Evolutionary conservation across 2,329 filamentous ascomycete species (phyloP), one percentile per base, ranked within the genome.

Genomic region (Paecilomyces formosus): DNA sequence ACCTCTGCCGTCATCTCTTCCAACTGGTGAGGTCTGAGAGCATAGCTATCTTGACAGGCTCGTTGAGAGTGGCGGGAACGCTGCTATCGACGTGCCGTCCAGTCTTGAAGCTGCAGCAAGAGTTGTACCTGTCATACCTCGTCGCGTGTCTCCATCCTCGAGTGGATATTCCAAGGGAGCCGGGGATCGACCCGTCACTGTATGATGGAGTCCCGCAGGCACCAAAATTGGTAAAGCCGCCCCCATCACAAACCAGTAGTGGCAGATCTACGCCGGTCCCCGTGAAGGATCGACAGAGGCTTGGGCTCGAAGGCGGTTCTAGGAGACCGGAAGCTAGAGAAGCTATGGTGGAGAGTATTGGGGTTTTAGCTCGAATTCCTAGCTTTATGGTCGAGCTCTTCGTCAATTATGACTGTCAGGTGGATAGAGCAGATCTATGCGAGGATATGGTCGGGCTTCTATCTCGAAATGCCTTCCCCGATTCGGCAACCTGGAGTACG

Each of bases 401-500:
- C 71, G 86, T 97, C 74, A 99, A 99, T 74, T 99, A 97, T 70
- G 94, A 99, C 73, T 99, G 93, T 69, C 92, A 97, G 69, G 87
- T 91, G 56, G 90, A 99, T 70, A 85, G 92, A 55, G 88, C 87
- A 55, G 94, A 99, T 76, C 78, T 99, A 4, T 99, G 94, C 68
- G 90, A 96, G 77, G 95, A 99, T 69, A 89, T 97, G 83, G 86
- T 99, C 60, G 93, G 94, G 0, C 82, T 99, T 33, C 79, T 99
- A 15, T 93, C 94, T 21, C 85, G 94, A 59, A 99, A 97, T 72
- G 94, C 94, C 1, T 89, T 99, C 63, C 95, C 94, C 0, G 94
- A 99, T 72, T 96, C 94, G 8, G 94, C 93, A 5, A 97, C 92
- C 5, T 99, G 94, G 94, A 99, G 95, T 72, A 99, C 94, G 11